phyloP scores from a whole-genome alignment of 2,329 filamentous ascomycete species.

The Colletotrichum sp. region DNA sequence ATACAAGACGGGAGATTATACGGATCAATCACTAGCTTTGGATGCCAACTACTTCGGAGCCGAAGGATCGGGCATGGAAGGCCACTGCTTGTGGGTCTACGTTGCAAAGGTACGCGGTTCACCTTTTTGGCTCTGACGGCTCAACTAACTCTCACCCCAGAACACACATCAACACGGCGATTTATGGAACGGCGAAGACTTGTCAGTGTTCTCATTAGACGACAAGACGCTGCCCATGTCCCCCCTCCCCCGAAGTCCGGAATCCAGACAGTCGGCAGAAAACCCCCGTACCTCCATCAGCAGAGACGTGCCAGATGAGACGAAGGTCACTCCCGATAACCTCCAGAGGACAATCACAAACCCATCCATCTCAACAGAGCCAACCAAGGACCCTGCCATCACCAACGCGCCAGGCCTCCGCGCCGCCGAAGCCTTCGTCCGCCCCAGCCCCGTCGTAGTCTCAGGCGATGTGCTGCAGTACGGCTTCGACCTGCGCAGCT shows the following conservation, averaged over 20 bases:
- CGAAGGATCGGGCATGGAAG: constrained; percentile 83
- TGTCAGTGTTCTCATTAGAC: constrained; percentile 87
- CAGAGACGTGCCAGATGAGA: constrained; percentile 54
- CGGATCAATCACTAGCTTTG: constrained; percentile 88
- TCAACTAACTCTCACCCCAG: constrained; percentile 37
- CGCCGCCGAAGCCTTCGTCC: constrained; percentile 90
- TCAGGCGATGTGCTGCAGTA: constrained; percentile 74
- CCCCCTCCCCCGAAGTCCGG: constrained; percentile 47
- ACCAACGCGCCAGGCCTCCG: constrained; percentile 77
- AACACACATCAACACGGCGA: constrained; percentile 92
- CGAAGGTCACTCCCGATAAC: constrained; percentile 74
- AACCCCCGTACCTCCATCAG: constrained; percentile 11
- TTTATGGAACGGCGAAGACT: constrained; percentile 96
- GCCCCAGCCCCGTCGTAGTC: constrained; percentile 79
- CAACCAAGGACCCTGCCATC: constrained; percentile 59
- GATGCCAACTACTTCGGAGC: constrained; percentile 96
- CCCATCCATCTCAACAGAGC: constrained; percentile 67
- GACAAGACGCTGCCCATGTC: constrained; percentile 70
- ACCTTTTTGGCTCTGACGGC: background rate
- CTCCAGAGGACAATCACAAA: constrained; percentile 75
- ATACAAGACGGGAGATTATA: constrained; percentile 94
- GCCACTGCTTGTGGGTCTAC: constrained; percentile 91
- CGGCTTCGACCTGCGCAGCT: constrained; percentile 83
- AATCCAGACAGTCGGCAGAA: constrained; percentile 30
- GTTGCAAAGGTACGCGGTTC: constrained; percentile 62